Conservation (phyloP, 2,329 filamentous ascomycete species). For the Amauroascus niger region DNA sequence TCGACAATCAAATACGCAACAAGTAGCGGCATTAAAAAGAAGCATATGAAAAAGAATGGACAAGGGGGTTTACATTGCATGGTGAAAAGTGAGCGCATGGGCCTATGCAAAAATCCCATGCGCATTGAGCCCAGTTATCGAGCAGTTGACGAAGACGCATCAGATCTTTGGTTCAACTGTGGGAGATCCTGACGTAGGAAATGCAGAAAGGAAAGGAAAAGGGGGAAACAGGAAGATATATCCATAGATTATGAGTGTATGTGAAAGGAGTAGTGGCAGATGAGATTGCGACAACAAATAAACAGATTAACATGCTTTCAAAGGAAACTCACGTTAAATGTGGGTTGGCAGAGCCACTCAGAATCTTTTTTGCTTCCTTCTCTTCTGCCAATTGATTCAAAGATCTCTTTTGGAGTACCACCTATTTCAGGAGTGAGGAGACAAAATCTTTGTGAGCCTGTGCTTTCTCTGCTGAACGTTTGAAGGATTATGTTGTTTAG, state of each 20-base stretch:
- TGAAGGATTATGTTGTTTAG: too few species aligned
- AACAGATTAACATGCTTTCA: not conserved
- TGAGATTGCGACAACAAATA: not conserved
- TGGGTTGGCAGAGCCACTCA: not conserved
- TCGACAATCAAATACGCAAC: not conserved
- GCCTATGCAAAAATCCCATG: not conserved
- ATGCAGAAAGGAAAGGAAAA: not conserved
- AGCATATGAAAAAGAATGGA: not conserved
- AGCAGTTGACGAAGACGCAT: not conserved
- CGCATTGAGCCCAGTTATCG: not conserved
- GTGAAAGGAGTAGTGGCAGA: not conserved
- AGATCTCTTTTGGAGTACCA: not conserved
- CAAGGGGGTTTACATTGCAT: not conserved
- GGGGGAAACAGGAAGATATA: not conserved
- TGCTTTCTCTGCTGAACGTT: not conserved
- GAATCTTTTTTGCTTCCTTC: not conserved
- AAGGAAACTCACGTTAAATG: conserved; percentile 8
- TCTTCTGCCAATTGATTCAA: not conserved
- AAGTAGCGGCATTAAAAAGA: not conserved
- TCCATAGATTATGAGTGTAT: not conserved
- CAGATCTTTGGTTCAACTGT: not conserved
- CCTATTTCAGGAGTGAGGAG: not conserved
- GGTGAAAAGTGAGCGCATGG: conserved; percentile 1
- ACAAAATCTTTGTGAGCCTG: not conserved
- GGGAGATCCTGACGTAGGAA: not conserved